A percentile compares a stretch with the other conserved stretches of the same genome.
These are phyloP conservation scores for Aspergillus chevalieri DNA, from an alignment of 2,329 filamentous ascomycete genomes.

Conservation along the genomic window DNA sequence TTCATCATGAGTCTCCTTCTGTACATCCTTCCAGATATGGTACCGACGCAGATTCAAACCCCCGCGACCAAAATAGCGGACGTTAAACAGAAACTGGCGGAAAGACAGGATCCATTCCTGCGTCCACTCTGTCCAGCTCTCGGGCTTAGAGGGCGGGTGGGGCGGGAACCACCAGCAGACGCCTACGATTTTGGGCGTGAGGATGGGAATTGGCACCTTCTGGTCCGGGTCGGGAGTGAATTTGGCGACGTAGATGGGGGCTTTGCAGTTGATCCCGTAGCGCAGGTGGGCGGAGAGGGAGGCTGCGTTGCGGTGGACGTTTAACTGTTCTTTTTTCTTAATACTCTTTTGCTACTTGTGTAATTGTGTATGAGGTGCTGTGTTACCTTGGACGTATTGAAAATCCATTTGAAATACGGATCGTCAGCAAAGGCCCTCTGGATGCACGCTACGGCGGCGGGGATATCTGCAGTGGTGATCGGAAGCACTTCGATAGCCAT, in stretches of 20 bases:
- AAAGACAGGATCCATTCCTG: constrained; percentile 62
- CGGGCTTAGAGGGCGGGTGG: constrained; percentile 39
- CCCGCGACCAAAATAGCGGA: constrained; percentile 59
- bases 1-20: constrained; percentile 54
- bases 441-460: constrained; percentile 58
- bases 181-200: constrained; percentile 51
- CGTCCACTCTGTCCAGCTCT: constrained; percentile 57
- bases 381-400: constrained; percentile 50
- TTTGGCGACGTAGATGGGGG: constrained; percentile 63
- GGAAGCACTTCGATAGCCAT: constrained; percentile 52
- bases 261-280: constrained; percentile 62
- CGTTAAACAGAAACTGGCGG: constrained; percentile 61
- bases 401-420: constrained; percentile 63
- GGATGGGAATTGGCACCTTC: neutral
- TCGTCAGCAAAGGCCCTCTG: constrained; percentile 62
- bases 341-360: neutral
- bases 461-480: constrained; percentile 55
- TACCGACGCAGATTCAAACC: constrained; percentile 62
- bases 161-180: constrained; percentile 69
- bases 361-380: constrained; percentile 12
- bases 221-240: constrained; percentile 39
- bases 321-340: constrained; percentile 45
- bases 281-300: constrained; percentile 60
- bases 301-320: constrained; percentile 53
- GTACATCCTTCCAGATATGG: constrained; percentile 65